These are phyloP conservation scores for Circinella minor DNA, from an alignment of 371 early-diverging fungal genomes.

Conservation along the genomic window DNA sequence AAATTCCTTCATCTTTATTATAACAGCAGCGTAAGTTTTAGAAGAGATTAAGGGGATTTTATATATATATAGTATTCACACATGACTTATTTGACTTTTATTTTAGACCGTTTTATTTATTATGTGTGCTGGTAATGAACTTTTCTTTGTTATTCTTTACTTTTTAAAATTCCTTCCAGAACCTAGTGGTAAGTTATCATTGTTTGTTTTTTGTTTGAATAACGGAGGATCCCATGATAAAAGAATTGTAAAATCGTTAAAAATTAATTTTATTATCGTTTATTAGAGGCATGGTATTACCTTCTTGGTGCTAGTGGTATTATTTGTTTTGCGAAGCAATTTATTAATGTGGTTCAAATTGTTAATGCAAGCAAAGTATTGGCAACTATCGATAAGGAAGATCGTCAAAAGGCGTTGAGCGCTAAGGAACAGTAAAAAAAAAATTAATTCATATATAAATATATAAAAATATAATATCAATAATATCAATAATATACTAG, in stretches of 20 bases:
- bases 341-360: slow-evolving; percentile 91
- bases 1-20: slow-evolving; percentile 89
- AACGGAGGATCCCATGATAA: too few species aligned
- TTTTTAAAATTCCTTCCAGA: slow-evolving; percentile 49
- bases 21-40: slow-evolving; percentile 69
- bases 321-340: slow-evolving; percentile 85
- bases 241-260: neutral
- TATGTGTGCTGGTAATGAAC: slow-evolving; percentile 91
- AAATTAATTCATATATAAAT: neutral
- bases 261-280: neutral
- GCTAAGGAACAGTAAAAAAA: slow-evolving; percentile 22
- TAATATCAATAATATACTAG: neutral
- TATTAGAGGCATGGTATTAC: slow-evolving; percentile 23
- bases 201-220: neutral
- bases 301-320: slow-evolving; percentile 69
- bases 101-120: slow-evolving; percentile 80
- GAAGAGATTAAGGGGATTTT: neutral
- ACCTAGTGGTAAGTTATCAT: slow-evolving; percentile 36
- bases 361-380: slow-evolving; percentile 83
- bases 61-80: neutral
- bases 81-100: neutral
- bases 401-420: slow-evolving; percentile 38
- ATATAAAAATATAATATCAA: neutral
- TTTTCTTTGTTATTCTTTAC: slow-evolving; percentile 88
- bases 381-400: slow-evolving; percentile 73